Evolutionary conservation across 257 asterid species (phyloP).

Genomic region (Lantana camara): DNA sequence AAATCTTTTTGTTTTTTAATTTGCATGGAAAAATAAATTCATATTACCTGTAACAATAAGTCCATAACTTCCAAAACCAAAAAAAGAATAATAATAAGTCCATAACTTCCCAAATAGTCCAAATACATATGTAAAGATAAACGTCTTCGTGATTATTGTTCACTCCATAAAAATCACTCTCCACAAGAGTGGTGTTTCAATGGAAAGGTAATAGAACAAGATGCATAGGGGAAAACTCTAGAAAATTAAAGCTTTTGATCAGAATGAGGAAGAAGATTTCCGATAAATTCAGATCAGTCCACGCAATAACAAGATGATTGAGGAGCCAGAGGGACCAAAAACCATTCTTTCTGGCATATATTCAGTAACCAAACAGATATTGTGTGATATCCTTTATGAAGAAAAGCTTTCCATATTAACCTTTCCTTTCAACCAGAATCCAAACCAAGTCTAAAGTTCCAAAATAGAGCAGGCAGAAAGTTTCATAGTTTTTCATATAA

Average conservation of each 20-base stretch:
- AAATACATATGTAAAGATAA: slow-evolving; percentile 10
- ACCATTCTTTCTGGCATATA: background rate
- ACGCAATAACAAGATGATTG: background rate
- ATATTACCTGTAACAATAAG: no score
- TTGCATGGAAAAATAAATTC: no score
- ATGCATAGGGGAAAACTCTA: background rate
- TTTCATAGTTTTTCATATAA: background rate
- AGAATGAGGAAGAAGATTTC: background rate
- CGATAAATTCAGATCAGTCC: background rate
- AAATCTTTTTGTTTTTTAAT: no score
- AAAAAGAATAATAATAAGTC: no score
- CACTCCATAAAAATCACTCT: slow-evolving; percentile 17
- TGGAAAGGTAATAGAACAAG: background rate
- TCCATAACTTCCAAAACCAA: no score
- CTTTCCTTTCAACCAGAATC: background rate
- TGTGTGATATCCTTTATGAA: background rate
- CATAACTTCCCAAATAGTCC: slow-evolving; percentile 6
- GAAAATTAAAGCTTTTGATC: background rate
- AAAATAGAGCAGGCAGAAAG: background rate
- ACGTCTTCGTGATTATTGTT: background rate
- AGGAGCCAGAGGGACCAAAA: slow-evolving; percentile 8
- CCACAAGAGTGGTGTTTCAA: background rate
- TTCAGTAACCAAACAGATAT: background rate
- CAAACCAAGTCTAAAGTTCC: background rate
- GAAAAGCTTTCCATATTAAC: background rate